These are phyloP conservation scores for Fermentozyma sake DNA, from an alignment of 1,139 yeast species.

Conservation along the genomic window DNA sequence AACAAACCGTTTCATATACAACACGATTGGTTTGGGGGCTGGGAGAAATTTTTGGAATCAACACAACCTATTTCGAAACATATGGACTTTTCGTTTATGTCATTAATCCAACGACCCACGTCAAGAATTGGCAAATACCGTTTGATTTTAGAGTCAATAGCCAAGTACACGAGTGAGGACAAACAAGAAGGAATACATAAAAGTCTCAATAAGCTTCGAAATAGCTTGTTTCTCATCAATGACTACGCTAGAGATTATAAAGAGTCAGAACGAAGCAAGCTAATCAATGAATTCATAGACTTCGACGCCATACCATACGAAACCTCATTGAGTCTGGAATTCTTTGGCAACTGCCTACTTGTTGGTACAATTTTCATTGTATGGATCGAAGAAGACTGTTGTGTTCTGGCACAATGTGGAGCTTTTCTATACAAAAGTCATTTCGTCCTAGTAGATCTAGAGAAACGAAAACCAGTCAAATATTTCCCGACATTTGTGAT, in stretches of 20 bases:
- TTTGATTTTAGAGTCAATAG: constrained; percentile 41
- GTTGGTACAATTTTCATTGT: constrained; percentile 36
- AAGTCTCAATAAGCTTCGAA: constrained; percentile 13
- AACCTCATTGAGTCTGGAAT: constrained; percentile 22
- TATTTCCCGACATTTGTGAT: constrained; percentile 41
- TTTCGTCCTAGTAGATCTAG: constrained; percentile 26
- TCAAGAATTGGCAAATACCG: constrained; percentile 49
- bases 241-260: constrained; percentile 14
- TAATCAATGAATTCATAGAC: constrained; percentile 10
- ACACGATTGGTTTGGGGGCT: constrained; percentile 18
- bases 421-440: constrained; percentile 50
- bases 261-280: constrained; percentile 6
- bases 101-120: constrained; percentile 53
- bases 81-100: constrained; percentile 44
- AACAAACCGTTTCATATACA: constrained; percentile 7
- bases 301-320: constrained; percentile 10
- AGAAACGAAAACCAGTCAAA: constrained; percentile 12
- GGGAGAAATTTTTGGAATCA: constrained; percentile 38
- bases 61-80: constrained; percentile 30
- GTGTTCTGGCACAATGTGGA: constrained; percentile 23
- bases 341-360: constrained; percentile 38
- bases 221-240: constrained; percentile 25
- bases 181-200: constrained; percentile 4
- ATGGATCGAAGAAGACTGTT: constrained; percentile 29
- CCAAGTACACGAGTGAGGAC: constrained; percentile 15